Percentiles rank a stretch among this genome's conserved stretches.
phyloP scores from a whole-genome alignment of 441 rosid genomes.

The Dalechampia spathulata region DNA sequence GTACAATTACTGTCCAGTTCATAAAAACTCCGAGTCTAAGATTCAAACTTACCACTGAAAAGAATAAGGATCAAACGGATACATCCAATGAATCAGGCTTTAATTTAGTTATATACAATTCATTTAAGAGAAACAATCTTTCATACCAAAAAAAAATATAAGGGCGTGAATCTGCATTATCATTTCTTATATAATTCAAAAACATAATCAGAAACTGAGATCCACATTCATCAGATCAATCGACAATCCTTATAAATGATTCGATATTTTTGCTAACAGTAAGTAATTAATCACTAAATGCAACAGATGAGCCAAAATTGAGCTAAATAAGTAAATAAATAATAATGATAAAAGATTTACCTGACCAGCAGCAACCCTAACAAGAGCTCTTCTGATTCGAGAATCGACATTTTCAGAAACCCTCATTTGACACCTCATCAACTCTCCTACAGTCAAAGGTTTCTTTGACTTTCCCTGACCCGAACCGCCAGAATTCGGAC shows the following conservation, averaged over 20 bases:
- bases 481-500: slow-evolving; percentile 61
- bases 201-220: too few relatives aligned
- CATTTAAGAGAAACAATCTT: too few relatives aligned
- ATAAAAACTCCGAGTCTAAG: neutral
- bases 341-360: slow-evolving; percentile 19
- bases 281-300: neutral
- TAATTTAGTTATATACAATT: too few relatives aligned
- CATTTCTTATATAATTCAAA: too few relatives aligned
- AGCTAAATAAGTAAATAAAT: neutral
- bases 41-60: too few relatives aligned
- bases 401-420: slow-evolving; percentile 73
- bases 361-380: slow-evolving; percentile 84
- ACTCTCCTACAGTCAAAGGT: slow-evolving; percentile 77
- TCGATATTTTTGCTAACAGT: slow-evolving; percentile 6
- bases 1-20: too few relatives aligned
- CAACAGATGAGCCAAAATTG: neutral
- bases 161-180: slow-evolving; percentile 2
- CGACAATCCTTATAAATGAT: neutral
- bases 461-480: slow-evolving; percentile 50
- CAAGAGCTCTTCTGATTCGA: slow-evolving; percentile 75
- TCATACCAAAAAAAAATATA: too few relatives aligned
- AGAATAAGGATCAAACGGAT: too few relatives aligned
- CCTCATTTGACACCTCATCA: slow-evolving; percentile 88
- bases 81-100: neutral
- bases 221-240: slow-evolving; percentile 9